Percentiles rank a stretch among this genome's conserved stretches.
Conservation (phyloP, 768 basidiomycete species). For the Pisolithus marmoratus region DNA sequence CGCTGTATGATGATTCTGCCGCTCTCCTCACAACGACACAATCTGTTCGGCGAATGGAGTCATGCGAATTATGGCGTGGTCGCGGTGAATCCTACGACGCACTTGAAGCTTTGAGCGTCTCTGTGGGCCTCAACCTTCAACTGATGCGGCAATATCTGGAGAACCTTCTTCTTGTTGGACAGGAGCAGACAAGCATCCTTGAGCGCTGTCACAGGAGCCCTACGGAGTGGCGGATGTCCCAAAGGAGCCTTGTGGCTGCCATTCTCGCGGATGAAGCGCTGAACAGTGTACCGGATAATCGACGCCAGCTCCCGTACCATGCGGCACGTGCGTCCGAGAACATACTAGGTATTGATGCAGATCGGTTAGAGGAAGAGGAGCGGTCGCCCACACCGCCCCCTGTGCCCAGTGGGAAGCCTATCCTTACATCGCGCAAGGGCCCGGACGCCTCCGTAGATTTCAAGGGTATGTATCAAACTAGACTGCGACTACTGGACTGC, state of each 20-base stretch:
- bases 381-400: slow-evolving; percentile 6
- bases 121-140: slow-evolving; percentile 31
- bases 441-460: slow-evolving; percentile 7
- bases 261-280: slow-evolving; percentile 19
- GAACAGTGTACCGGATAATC: slow-evolving; percentile 11
- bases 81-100: slow-evolving; percentile 21
- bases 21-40: slow-evolving; percentile 38
- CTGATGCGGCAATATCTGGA: slow-evolving; percentile 35
- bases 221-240: slow-evolving; percentile 43
- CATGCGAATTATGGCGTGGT: slow-evolving; percentile 19
- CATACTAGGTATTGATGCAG: slow-evolving; percentile 4
- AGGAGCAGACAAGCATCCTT: slow-evolving; percentile 36
- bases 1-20: slow-evolving; percentile 45
- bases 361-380: background rate
- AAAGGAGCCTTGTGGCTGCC: slow-evolving; percentile 30
- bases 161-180: slow-evolving; percentile 30
- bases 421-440: background rate
- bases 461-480: slow-evolving; percentile 5
- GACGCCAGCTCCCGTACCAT: slow-evolving; percentile 4
- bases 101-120: slow-evolving; percentile 23
- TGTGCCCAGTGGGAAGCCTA: slow-evolving; percentile 9
- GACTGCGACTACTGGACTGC: background rate
- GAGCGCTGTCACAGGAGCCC: slow-evolving; percentile 35
- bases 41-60: slow-evolving; percentile 20
- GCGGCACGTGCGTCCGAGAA: slow-evolving; percentile 10